These are phyloP conservation scores for Paecilomyces sp. DNA, from an alignment of 2,329 filamentous ascomycete species.

Conservation along the genomic window DNA sequence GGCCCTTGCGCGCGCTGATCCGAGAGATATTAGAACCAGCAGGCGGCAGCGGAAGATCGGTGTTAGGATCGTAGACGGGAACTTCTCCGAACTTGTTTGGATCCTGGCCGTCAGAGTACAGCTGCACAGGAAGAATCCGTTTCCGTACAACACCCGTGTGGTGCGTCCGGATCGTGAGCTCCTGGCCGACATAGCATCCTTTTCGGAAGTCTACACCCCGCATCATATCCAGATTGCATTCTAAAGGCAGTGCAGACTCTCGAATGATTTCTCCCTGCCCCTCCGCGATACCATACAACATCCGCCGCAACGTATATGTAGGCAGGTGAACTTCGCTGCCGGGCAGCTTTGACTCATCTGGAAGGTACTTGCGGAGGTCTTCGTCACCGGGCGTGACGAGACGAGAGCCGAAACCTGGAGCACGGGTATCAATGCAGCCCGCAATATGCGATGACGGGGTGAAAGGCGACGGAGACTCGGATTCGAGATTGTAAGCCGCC, in stretches of 20 bases:
- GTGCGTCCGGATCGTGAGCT: conserved; percentile 90
- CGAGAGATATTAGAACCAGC: conserved; percentile 48
- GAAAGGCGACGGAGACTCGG: conserved; percentile 22
- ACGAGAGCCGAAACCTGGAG: conserved; percentile 33
- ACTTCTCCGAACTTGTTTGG: conserved; percentile 43
- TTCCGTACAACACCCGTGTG: conserved; percentile 92
- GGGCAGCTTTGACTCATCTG: conserved; percentile 31
- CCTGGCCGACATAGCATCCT: conserved; percentile 94
- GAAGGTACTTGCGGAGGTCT: conserved; percentile 22
- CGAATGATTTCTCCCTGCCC: conserved; percentile 70
- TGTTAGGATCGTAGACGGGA: conserved; percentile 27
- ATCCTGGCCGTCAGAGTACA: conserved; percentile 52
- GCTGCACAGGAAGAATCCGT: conserved; percentile 70
- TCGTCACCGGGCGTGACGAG: conserved; percentile 30
- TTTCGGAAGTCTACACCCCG: conserved; percentile 86
- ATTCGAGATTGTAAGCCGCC: conserved; percentile 32
- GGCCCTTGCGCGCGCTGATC: conserved; percentile 45
- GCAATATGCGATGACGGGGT: conserved; percentile 18
- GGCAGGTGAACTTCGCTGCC: conserved; percentile 45
- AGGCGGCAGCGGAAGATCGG: conserved; percentile 21
- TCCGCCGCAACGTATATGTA: conserved; percentile 68
- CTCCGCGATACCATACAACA: conserved; percentile 75
- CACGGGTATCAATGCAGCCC: conserved; percentile 32
- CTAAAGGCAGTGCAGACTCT: conserved; percentile 71
- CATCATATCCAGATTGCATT: conserved; percentile 83